These are phyloP conservation scores for Talaromyces amestolkiae DNA, from an alignment of 2,329 filamentous ascomycete species.

Conservation along the genomic window DNA sequence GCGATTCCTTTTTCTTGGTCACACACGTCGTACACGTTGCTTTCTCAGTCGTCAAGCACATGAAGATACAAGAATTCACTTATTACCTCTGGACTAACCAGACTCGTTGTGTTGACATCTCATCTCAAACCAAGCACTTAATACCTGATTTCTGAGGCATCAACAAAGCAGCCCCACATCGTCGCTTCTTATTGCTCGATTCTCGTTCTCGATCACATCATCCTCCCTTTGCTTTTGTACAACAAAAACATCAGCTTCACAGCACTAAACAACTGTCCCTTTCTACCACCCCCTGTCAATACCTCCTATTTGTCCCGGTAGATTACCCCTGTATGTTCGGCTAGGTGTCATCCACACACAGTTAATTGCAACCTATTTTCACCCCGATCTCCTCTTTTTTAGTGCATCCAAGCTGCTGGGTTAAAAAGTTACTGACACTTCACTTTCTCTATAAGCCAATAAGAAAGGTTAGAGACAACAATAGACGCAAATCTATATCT, in stretches of 20 bases:
- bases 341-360: not conserved
- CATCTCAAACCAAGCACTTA: too few species aligned
- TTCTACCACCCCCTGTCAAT: not conserved
- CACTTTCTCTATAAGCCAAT: slow-evolving; percentile 1
- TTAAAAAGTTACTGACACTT: not conserved
- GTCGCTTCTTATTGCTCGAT: slow-evolving; percentile 2
- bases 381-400: not conserved
- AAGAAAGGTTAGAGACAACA: not conserved
- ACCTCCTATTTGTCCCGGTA: not conserved
- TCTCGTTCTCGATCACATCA: not conserved
- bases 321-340: not conserved
- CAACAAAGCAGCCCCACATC: not conserved
- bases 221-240: slow-evolving; percentile 2
- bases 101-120: not conserved
- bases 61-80: not conserved
- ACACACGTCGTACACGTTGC: not conserved
- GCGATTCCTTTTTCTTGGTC: not conserved
- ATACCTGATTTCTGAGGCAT: not conserved
- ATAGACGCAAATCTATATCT: not conserved
- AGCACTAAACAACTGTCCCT: not conserved
- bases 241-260: not conserved
- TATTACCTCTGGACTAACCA: not conserved
- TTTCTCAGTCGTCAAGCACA: not conserved
- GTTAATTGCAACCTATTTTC: not conserved
- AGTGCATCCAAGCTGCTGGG: slow-evolving; percentile 2